Evolutionary conservation across 768 basidiomycete genomes (phyloP).

Genomic region (Lactarius trivialis): DNA sequence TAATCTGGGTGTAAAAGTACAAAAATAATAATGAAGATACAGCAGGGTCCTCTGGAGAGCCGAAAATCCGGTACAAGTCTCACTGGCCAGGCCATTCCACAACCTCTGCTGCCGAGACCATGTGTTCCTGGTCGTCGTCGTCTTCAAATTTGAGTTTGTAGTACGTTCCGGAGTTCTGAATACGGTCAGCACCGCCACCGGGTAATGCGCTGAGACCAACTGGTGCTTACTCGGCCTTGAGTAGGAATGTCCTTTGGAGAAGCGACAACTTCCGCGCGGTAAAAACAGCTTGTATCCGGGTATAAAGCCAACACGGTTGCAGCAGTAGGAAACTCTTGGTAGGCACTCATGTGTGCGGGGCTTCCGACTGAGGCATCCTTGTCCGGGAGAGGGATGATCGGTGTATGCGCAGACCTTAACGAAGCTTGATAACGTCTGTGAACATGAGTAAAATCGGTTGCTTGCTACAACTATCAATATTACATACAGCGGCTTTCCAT

Average conservation of each 20-base stretch:
- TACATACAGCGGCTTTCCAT: constrained; percentile 48
- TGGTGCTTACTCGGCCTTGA: constrained; percentile 33
- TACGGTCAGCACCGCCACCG: constrained; percentile 26
- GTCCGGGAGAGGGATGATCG: constrained; percentile 78
- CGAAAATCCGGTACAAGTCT: background rate
- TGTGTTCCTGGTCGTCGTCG: constrained; percentile 77
- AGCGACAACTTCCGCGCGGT: constrained; percentile 77
- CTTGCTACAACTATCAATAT: background rate
- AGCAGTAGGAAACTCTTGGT: constrained; percentile 64
- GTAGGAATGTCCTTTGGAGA: constrained; percentile 45
- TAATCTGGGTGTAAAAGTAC: constrained; percentile 8
- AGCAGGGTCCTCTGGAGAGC: background rate
- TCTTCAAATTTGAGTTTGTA: constrained; percentile 88
- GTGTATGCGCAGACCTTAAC: constrained; percentile 33
- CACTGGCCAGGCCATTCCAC: constrained; percentile 65
- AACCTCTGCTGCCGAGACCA: constrained; percentile 71
- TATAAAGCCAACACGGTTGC: constrained; percentile 83
- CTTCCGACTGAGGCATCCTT: constrained; percentile 49
- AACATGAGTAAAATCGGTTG: constrained; percentile 1
- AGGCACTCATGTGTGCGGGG: constrained; percentile 59
- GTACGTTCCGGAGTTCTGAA: constrained; percentile 32
- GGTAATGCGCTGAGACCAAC: constrained; percentile 20
- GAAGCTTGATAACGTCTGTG: constrained; percentile 62
- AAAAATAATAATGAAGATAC: background rate
- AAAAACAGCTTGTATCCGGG: constrained; percentile 88